Conservation (phyloP, 768 basidiomycete genomes). For the Xerocomus spinulosus region DNA sequence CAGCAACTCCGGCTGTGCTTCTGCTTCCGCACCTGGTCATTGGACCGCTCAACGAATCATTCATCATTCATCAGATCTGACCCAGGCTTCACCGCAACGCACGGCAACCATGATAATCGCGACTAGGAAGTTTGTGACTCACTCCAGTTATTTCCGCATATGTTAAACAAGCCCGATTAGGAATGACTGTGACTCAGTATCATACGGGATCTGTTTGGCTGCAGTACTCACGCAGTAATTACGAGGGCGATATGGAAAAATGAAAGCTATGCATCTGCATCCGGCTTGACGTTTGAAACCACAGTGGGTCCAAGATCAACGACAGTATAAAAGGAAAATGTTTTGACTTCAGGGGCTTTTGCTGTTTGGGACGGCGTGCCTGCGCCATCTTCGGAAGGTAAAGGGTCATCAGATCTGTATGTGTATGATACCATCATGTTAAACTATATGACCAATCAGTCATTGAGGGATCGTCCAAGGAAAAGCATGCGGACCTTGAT, state of each 20-base stretch:
- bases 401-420: slow-evolving; percentile 85
- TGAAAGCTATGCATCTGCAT: slow-evolving; percentile 14
- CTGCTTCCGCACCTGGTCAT: neutral
- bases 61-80: neutral
- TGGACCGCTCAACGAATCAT: neutral
- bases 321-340: slow-evolving; percentile 84
- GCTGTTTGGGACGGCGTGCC: slow-evolving; percentile 41
- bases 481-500: slow-evolving; percentile 58
- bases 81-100: neutral
- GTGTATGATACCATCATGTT: slow-evolving; percentile 94
- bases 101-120: neutral
- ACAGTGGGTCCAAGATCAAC: slow-evolving; percentile 74
- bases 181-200: neutral
- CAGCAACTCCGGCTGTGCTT: neutral
- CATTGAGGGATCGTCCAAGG: neutral
- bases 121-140: neutral
- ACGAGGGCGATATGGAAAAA: neutral
- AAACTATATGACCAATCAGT: slow-evolving; percentile 51
- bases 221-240: neutral
- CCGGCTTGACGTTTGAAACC: slow-evolving; percentile 45
- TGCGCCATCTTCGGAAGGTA: slow-evolving; percentile 58
- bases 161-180: neutral
- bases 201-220: neutral
- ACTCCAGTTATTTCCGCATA: neutral
- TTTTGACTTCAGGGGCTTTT: slow-evolving; percentile 70